Conservation (phyloP, 2,329 filamentous ascomycete genomes). For the Ampelomyces quisqualis region DNA sequence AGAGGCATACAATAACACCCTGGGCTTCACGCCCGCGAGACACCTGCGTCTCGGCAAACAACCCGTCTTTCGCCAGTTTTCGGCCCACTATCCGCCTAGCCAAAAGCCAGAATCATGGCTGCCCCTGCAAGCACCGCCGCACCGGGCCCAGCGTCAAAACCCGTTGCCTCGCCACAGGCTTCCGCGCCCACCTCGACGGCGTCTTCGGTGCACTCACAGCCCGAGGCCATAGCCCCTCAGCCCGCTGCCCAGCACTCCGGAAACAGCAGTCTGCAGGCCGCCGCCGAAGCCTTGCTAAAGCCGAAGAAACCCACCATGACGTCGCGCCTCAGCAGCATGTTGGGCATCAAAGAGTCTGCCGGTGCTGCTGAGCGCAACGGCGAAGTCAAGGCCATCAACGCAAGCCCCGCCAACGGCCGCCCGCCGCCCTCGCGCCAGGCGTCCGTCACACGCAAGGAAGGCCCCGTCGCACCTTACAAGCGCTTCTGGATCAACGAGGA, state of each 20-base stretch:
- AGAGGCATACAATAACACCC: conserved; percentile 37
- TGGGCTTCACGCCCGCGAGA: conserved; percentile 46
- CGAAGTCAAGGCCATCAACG: conserved; percentile 34
- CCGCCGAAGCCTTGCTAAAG: conserved; percentile 38
- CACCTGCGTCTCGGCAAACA: conserved; percentile 39
- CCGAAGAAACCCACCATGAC: conserved; percentile 47
- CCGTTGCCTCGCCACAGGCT: conserved; percentile 32
- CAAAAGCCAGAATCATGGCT: conserved; percentile 33
- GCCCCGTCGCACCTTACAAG: conserved; percentile 29
- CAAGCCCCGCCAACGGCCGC: conserved; percentile 24
- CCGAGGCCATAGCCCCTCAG: conserved; percentile 35
- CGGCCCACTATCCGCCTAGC: conserved; percentile 19
- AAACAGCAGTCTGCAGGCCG: conserved; percentile 31
- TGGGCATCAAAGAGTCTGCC: conserved; percentile 37
- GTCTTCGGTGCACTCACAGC: conserved; percentile 43
- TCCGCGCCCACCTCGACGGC: conserved; percentile 39
- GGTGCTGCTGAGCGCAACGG: conserved; percentile 28
- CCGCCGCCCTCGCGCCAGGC: conserved; percentile 33
- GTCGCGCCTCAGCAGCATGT: conserved; percentile 47
- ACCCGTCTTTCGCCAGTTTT: conserved; percentile 7
- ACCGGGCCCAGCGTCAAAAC: conserved; percentile 29
- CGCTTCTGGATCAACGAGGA: conserved; percentile 62
- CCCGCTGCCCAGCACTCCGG: conserved; percentile 29
- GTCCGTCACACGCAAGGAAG: conserved; percentile 36
- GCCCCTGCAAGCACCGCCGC: conserved; percentile 33